Base-by-base conservation (phyloP, 2,329 filamentous ascomycete genomes). In the Sphaerulina populicola region DNA sequence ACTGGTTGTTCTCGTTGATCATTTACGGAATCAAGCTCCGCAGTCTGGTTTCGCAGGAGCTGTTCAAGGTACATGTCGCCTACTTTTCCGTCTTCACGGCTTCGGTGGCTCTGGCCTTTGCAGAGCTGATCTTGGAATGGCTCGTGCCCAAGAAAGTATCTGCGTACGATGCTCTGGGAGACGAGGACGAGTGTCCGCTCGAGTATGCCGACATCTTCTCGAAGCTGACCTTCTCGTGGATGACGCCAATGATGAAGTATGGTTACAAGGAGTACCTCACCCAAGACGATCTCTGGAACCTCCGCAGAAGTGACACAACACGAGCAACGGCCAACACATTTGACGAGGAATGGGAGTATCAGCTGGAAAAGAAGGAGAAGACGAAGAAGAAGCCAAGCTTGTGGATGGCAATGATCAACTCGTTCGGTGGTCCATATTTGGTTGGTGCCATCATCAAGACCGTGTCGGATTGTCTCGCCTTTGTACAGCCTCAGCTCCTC, bases 201-300 rank as follows among this genome's bases (percentile, higher is more conserved):
- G 90, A 97, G 70, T 94, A 95, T 67, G 90, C 93, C 10, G 89
- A 91, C 54, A 77, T 97, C 47, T 98, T 98, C 71, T 95, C 91
- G 3, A 81, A 87, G 45, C 77, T 98, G 41, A 95, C 91, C 0
- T 98, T 98, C 69, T 84, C 86, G 49, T 98, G 93, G 93, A 96
- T 98, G 91, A 97, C 93, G 0, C 90, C 93, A 0, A 74, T 98
- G 79, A 98, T 98, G 93, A 89, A 83, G 65, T 85, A 85, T 65
- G 93, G 93, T 1, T 97, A 98, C 74, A 87, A 85, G 64, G 81
- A 90, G 53, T 98, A 82, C 67, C 75, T 98, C 55, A 95, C 89
- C 1, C 89, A 97, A 67, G 88, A 96, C 57, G 91, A 98, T 68
- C 77, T 98, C 21, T 98, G 94, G 94, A 91, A 88, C 54, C 74